A percentile compares a stretch with the other conserved stretches of the same genome.
phyloP scores from a whole-genome alignment of 306 rosid species.

The Cucumis melo region DNA sequence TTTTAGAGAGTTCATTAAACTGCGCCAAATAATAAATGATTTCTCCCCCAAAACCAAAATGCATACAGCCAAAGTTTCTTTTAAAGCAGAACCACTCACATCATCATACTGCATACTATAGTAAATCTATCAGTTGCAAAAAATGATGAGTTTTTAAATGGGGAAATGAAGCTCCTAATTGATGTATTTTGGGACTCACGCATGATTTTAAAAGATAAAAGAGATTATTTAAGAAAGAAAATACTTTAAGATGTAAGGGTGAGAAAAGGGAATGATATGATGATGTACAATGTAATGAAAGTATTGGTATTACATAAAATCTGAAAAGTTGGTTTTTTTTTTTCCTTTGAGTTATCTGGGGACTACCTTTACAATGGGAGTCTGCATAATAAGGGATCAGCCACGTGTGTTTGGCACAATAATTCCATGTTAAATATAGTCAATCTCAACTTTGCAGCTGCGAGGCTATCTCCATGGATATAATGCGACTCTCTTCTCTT shows the following conservation, averaged over 20 bases:
- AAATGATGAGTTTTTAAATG: not conserved
- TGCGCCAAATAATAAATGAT: not conserved
- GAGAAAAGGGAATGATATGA: not conserved
- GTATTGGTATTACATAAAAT: conserved; percentile 7
- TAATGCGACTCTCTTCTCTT: not conserved
- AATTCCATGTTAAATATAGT: conserved; percentile 9
- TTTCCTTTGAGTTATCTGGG: conserved; percentile 1
- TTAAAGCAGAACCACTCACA: not conserved
- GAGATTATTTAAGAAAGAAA: conserved; percentile 5
- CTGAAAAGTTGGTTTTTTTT: not conserved
- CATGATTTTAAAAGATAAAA: not conserved
- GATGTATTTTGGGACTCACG: not conserved
- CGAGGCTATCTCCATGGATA: conserved; percentile 5
- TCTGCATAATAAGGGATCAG: conserved; percentile 7
- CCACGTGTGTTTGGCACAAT: conserved; percentile 2
- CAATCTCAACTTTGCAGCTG: conserved; percentile 8
- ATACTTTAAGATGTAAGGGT: not conserved
- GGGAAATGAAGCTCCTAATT: not conserved
- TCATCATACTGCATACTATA: not conserved
- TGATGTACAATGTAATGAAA: conserved; percentile 7
- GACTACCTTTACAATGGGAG: conserved; percentile 11
- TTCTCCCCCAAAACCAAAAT: not conserved
- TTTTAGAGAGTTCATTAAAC: not conserved
- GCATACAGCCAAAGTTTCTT: not conserved
- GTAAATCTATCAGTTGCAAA: not conserved